These are phyloP conservation scores for Tetrahymena malaccensis DNA, from an alignment of 73 alveolate species.

Conservation along the genomic window DNA sequence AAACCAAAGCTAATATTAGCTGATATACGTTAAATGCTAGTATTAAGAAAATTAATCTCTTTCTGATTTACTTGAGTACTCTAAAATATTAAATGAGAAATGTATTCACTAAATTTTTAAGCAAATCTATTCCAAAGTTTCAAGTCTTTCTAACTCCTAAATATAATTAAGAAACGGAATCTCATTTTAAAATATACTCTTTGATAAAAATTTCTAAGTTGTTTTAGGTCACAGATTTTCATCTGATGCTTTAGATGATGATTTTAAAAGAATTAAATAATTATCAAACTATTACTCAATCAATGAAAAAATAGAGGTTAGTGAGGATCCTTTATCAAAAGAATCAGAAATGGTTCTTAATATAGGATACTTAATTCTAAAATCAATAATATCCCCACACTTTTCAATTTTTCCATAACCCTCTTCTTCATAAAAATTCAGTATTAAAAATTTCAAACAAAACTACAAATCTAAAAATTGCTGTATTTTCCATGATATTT, in stretches of 20 bases:
- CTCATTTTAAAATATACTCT: neutral
- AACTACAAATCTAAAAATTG: neutral
- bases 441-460: neutral
- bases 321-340: neutral
- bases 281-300: neutral
- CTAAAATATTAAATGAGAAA: neutral
- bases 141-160: neutral
- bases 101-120: neutral
- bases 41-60: neutral
- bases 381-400: neutral
- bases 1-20: too few relatives aligned
- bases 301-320: neutral
- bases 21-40: neutral
- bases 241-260: neutral
- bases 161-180: neutral
- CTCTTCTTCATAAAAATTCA: neutral
- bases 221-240: neutral
- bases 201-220: neutral
- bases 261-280: neutral
- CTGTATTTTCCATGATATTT: neutral
- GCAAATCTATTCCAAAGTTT: neutral
- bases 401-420: neutral
- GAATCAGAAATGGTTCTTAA: neutral
- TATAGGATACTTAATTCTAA: neutral
- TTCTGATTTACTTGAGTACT: neutral